Evolutionary conservation across 768 basidiomycete species (phyloP).

Genomic region (Phaeotremella fagi): DNA sequence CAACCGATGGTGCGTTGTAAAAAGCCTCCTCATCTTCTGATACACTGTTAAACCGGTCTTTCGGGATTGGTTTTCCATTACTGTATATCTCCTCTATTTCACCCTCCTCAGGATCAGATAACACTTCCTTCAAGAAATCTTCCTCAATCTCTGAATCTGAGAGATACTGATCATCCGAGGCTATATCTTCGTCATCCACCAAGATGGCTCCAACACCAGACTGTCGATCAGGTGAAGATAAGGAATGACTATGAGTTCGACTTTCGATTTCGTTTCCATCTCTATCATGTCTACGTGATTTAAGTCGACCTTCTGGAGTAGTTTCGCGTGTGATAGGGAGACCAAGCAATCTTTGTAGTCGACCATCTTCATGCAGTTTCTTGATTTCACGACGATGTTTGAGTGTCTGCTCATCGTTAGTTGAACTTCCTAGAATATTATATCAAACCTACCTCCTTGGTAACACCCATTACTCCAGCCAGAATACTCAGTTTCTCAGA

Average conservation of each 20-base stretch:
- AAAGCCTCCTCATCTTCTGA: not conserved
- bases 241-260: too few relatives aligned
- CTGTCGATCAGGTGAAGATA: too few relatives aligned
- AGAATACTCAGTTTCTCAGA: constrained; percentile 68
- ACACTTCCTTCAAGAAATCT: too few relatives aligned
- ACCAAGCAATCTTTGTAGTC: constrained; percentile 28
- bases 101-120: constrained; percentile 2
- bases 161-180: not conserved
- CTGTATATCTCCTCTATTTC: not conserved
- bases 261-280: too few relatives aligned
- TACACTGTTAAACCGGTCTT: not conserved
- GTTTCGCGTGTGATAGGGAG: constrained; percentile 25
- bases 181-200: constrained; percentile 23
- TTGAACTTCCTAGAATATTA: not conserved
- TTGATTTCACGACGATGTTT: constrained; percentile 30
- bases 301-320: not conserved
- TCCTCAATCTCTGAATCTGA: not conserved
- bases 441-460: constrained; percentile 62
- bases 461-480: constrained; percentile 71
- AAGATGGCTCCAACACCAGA: constrained; percentile 16
- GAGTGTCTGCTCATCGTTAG: constrained; percentile 17
- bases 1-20: too few relatives aligned
- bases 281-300: not conserved
- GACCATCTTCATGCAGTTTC: constrained; percentile 26
- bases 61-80: not conserved